Evolutionary conservation across 768 basidiomycete genomes (phyloP).

Genomic region (Naematelia aurantialba): DNA sequence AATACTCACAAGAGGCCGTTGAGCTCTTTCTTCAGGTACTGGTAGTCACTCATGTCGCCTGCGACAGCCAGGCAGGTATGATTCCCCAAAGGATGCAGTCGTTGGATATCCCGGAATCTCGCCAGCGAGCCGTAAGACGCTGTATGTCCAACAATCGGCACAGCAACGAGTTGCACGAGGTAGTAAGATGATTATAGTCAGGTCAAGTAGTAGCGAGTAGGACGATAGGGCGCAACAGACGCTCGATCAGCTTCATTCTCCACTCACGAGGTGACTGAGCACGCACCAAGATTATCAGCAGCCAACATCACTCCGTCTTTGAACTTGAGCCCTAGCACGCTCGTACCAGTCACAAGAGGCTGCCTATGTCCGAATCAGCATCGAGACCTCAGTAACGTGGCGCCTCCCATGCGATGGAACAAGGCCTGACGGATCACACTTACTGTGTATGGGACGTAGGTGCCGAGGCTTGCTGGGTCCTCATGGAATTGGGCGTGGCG

Average conservation of each 20-base stretch:
- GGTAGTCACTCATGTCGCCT: constrained; percentile 98
- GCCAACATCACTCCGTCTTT: constrained; percentile 98
- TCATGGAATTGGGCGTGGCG: constrained; percentile 56
- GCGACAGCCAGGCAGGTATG: constrained; percentile 85
- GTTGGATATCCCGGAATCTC: constrained; percentile 88
- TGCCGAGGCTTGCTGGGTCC: constrained; percentile 13
- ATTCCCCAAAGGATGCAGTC: constrained; percentile 76
- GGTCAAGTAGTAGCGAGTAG: too few relatives aligned
- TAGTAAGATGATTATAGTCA: too few relatives aligned
- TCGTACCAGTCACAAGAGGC: constrained; percentile 95
- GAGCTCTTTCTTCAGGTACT: constrained; percentile 76
- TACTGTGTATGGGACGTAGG: constrained; percentile 70
- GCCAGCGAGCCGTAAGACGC: constrained; percentile 97
- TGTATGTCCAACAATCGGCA: constrained; percentile 37
- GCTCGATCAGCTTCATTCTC: not conserved
- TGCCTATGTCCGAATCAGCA: constrained; percentile 57
- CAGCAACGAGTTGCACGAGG: not conserved
- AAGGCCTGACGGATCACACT: constrained; percentile 17
- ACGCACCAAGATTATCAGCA: constrained; percentile 88
- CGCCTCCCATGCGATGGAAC: too few relatives aligned
- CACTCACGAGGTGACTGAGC: constrained; percentile 7
- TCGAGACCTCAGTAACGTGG: too few relatives aligned
- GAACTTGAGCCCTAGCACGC: constrained; percentile 87
- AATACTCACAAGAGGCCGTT: constrained; percentile 66
- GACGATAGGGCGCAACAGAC: not conserved